Conservation (phyloP, 1,284 basidiomycete genomes). For the Tilletia setariae region DNA sequence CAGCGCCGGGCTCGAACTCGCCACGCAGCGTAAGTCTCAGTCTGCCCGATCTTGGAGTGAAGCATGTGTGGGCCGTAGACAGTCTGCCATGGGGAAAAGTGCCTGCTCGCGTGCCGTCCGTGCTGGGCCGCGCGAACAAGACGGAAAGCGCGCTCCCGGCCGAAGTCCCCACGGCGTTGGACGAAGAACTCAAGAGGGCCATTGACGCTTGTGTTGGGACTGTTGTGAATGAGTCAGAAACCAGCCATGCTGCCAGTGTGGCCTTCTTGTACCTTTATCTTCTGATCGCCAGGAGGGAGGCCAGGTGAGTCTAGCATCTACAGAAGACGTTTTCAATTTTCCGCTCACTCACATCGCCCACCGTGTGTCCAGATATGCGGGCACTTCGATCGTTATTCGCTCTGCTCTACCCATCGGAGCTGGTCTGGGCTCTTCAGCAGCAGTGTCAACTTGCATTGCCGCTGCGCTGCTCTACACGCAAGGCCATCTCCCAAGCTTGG, state of each 20-base stretch:
- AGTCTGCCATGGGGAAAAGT: conserved; percentile 80
- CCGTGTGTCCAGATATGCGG: conserved; percentile 33
- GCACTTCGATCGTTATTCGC: conserved; percentile 68
- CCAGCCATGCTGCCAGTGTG: conserved; percentile 65
- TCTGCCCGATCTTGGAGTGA: conserved; percentile 78
- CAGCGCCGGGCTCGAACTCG: neutral
- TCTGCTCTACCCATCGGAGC: conserved; percentile 98
- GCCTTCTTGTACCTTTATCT: conserved; percentile 95
- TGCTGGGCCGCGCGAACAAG: conserved; percentile 10
- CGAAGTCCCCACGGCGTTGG: conserved; percentile 10
- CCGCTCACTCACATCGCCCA: neutral
- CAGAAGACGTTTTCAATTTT: too few species aligned
- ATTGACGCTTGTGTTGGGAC: conserved; percentile 31
- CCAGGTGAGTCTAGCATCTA: conserved; percentile 60
- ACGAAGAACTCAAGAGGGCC: conserved; percentile 35
- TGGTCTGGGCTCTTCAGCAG: conserved; percentile 93
- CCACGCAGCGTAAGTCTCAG: conserved; percentile 72
- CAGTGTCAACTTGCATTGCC: conserved; percentile 83
- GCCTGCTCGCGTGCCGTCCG: conserved; percentile 23
- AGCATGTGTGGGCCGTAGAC: conserved; percentile 72
- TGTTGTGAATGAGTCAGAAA: conserved; percentile 33
- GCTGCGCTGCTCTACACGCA: conserved; percentile 67
- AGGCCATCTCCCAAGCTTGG: conserved; percentile 58
- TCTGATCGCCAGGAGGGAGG: conserved; percentile 63
- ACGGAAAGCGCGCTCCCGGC: conserved; percentile 15